Evolutionary conservation across 2,329 filamentous ascomycete species (phyloP), one percentile per base, ranked within the genome.

Genomic region (Neonectria ditissima): DNA sequence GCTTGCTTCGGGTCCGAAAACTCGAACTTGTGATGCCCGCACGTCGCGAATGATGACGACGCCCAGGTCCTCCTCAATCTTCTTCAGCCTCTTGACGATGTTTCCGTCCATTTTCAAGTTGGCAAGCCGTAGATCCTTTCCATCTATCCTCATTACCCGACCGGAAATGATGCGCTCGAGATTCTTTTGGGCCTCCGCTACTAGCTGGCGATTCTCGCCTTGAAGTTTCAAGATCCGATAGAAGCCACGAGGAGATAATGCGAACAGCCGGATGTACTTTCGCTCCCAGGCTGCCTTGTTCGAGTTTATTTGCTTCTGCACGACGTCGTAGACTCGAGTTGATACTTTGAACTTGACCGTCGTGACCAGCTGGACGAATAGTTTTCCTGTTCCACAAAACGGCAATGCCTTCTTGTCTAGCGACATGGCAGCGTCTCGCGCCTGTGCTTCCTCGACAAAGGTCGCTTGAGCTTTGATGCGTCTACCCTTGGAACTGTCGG

Each of bases 271-370:
- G 2, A 66, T 13, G 59, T 77, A 69, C 5, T 76, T 62, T 7
- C 63, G 43, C 45, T 69, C 69, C 80, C 80, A 83, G 1, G 9
- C 59, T 1, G 59, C 48, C 22, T 65, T 69, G 0, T 76, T 63
- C 2, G 64, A 26, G 6, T 74, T 66, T 5, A 83, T 70, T 16
- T 68, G 71, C 1, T 37, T 37, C 50, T 76, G 66, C 2, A 80
- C 64, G 8, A 74, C 77, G 1, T 67, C 50, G 58, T 78, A 80
- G 4, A 83, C 73, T 1, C 65, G 63, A 2, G 55, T 69, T 2
- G 68, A 63, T n/a, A 83, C 71, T 52, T 80, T 81, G 63, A 82
- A 78, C 48, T 76, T 78, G 13, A 76, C 76, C 0, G 77, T 76
- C 14, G 76, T 72, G 2, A 83, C 66, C 6, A 79, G 69, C n/a